phyloP scores from a whole-genome alignment of 148 eudicot species.

The Rhododendron ovatum region DNA sequence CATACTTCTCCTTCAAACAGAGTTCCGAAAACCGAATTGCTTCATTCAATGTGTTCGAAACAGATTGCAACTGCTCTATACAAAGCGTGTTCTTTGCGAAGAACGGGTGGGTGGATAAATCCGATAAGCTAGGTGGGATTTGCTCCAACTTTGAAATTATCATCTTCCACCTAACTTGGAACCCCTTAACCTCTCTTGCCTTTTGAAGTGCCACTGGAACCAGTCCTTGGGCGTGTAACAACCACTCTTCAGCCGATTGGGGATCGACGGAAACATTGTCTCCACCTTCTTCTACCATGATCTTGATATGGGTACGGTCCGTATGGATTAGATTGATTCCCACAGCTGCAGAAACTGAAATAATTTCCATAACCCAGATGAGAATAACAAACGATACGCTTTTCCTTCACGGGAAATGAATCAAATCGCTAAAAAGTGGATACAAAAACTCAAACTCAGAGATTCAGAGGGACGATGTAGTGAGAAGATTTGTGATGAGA shows the following conservation, averaged over 20 bases:
- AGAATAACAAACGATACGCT: conserved; percentile 3
- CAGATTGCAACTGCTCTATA: conserved; percentile 77
- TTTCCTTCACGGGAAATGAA: neutral
- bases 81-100: conserved; percentile 80
- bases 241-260: conserved; percentile 60
- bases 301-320: conserved; percentile 4
- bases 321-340: conserved; percentile 8
- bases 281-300: conserved; percentile 67
- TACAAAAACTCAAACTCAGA: neutral
- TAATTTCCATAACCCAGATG: conserved; percentile 10
- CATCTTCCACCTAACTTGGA: conserved; percentile 80
- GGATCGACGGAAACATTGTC: conserved; percentile 17
- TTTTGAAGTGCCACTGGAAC: conserved; percentile 62
- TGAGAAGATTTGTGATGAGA: conserved; percentile 3
- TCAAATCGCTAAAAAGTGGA: neutral
- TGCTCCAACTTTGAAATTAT: conserved; percentile 75
- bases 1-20: conserved; percentile 65
- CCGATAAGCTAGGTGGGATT: conserved; percentile 64
- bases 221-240: conserved; percentile 52
- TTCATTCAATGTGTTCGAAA: conserved; percentile 63
- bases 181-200: conserved; percentile 66
- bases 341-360: conserved; percentile 18
- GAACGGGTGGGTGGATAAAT: conserved; percentile 89
- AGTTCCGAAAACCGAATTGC: conserved; percentile 50
- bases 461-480: conserved; percentile 1